These are phyloP conservation scores for Pestalotiopsis sp. DNA, from an alignment of 2,329 filamentous ascomycete genomes.

Conservation along the genomic window DNA sequence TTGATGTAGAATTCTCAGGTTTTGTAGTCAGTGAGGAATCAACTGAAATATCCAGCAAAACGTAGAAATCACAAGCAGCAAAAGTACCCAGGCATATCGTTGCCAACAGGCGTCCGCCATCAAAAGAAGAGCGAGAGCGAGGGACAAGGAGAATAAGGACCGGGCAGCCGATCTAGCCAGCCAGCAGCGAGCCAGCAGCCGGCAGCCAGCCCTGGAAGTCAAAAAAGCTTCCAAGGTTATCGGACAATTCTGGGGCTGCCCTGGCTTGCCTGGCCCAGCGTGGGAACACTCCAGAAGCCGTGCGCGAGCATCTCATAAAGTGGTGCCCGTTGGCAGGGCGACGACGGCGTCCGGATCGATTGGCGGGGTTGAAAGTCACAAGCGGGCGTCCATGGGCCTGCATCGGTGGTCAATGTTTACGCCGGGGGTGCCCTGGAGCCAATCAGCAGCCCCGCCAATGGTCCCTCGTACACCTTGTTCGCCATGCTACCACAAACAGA, in stretches of 20 bases:
- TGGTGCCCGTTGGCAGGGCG: conserved; percentile 5
- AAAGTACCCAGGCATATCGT: too few relatives aligned
- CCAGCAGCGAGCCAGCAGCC: neutral
- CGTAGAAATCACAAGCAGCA: too few relatives aligned
- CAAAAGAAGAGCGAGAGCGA: neutral
- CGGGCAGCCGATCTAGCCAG: neutral
- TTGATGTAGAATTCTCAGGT: too few relatives aligned
- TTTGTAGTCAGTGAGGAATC: too few relatives aligned
- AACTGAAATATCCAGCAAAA: too few relatives aligned
- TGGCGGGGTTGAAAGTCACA: conserved; percentile 3
- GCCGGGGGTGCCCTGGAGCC: neutral
- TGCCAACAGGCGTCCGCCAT: too few relatives aligned
- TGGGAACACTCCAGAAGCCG: neutral
- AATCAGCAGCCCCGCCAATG: neutral
- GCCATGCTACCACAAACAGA: conserved; percentile 7
- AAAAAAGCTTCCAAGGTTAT: neutral
- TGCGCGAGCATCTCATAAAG: neutral
- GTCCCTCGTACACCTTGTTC: neutral
- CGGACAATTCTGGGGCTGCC: neutral
- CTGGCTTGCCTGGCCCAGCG: neutral
- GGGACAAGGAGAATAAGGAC: neutral
- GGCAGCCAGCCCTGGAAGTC: neutral
- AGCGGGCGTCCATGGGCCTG: neutral
- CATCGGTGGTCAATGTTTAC: conserved; percentile 8
- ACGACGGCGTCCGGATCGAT: neutral